Conservation (phyloP, 495 filamentous ascomycete species). For the Jackrogersella multiformis region DNA sequence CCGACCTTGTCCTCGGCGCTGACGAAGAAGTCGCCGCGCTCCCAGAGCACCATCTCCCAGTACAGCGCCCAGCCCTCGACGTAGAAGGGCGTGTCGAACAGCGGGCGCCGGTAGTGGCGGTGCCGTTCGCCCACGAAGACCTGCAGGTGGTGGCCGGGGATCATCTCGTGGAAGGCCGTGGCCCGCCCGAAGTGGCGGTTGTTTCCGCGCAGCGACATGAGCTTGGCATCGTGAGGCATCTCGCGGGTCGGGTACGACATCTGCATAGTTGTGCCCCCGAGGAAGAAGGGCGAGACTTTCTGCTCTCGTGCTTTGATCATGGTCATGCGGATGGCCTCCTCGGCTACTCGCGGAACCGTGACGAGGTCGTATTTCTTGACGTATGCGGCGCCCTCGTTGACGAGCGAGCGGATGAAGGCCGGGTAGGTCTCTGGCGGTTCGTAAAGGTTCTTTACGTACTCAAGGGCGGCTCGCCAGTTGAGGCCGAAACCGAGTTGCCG, state of each 20-base stretch:
- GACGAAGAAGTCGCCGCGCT: slow-evolving; percentile 51
- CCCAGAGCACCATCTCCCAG: slow-evolving; percentile 62
- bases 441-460: slow-evolving; percentile 61
- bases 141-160: slow-evolving; percentile 64
- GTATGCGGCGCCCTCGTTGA: slow-evolving; percentile 52
- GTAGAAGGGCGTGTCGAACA: slow-evolving; percentile 63
- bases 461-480: slow-evolving; percentile 58
- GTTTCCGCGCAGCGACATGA: slow-evolving; percentile 64
- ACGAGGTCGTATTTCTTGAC: slow-evolving; percentile 59
- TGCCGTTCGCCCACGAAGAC: slow-evolving; percentile 53
- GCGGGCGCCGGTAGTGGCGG: slow-evolving; percentile 52
- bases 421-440: slow-evolving; percentile 60
- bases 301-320: slow-evolving; percentile 62
- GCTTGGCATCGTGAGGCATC: slow-evolving; percentile 60
- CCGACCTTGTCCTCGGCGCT: slow-evolving; percentile 59
- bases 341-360: slow-evolving; percentile 59
- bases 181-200: slow-evolving; percentile 61
- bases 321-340: slow-evolving; percentile 60
- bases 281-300: slow-evolving; percentile 63
- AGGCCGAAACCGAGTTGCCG: slow-evolving; percentile 41
- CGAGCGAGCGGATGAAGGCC: slow-evolving; percentile 54
- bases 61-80: slow-evolving; percentile 66
- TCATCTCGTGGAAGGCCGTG: slow-evolving; percentile 65
- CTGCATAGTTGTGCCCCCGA: slow-evolving; percentile 58
- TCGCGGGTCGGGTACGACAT: slow-evolving; percentile 60